Conservation (phyloP, 176 grass and related monocot genomes). For the Aegilops tauschii region DNA sequence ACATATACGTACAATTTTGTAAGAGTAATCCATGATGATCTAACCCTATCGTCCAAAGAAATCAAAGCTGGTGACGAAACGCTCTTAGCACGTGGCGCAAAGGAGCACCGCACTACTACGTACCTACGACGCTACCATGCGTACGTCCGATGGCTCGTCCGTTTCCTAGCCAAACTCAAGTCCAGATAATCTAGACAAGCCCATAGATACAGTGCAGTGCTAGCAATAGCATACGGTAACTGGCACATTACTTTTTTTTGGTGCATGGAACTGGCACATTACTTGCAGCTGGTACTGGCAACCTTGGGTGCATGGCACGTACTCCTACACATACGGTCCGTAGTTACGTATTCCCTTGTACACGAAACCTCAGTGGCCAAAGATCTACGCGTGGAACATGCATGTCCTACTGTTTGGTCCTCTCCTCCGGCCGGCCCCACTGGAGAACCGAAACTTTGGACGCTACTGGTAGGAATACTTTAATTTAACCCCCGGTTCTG, state of each 20-base stretch:
- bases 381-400: conserved; percentile 24
- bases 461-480: neutral
- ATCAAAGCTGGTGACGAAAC: conserved; percentile 25
- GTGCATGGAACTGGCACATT: neutral
- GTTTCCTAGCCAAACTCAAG: neutral
- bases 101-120: neutral
- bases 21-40: neutral
- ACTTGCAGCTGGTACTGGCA: neutral
- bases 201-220: neutral
- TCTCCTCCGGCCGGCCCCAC: neutral
- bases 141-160: conserved; percentile 21
- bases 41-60: neutral
- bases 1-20: neutral
- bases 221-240: neutral
- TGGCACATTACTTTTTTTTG: neutral
- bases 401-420: conserved; percentile 35
- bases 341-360: neutral
- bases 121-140: neutral
- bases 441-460: conserved; percentile 21
- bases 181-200: neutral
- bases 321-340: conserved; percentile 9
- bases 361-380: neutral
- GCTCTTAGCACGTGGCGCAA: neutral
- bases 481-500: conserved; percentile 8
- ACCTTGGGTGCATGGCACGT: neutral